These are phyloP conservation scores for Paraurostyla sp. DNA, from an alignment of 73 alveolate species.

Conservation along the genomic window DNA sequence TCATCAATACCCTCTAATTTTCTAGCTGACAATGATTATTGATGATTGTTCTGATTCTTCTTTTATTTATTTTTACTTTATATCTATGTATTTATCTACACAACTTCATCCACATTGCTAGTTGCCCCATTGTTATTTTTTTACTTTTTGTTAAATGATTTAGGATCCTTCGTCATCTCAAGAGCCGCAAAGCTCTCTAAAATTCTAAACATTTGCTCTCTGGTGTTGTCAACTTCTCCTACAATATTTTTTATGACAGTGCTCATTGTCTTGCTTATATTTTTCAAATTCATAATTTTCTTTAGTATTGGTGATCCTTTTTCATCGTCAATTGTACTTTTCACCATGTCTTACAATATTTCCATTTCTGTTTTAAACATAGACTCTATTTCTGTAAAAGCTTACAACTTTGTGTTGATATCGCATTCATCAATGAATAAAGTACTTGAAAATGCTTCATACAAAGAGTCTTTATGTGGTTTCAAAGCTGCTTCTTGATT, in stretches of 20 bases:
- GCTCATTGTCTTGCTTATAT: conserved; percentile 26
- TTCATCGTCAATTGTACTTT: conserved; percentile 23
- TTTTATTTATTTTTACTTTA: background rate
- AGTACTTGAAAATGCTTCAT: conserved; percentile 53
- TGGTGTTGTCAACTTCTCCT: conserved; percentile 24
- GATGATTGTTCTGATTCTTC: background rate
- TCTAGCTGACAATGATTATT: too few species aligned
- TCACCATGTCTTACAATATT: conserved; percentile 9
- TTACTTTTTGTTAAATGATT: background rate
- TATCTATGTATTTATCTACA: background rate
- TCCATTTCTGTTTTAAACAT: conserved; percentile 35
- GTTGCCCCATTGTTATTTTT: background rate
- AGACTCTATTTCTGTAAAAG: background rate
- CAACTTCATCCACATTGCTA: background rate
- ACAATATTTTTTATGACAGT: conserved; percentile 42
- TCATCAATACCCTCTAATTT: too few species aligned
- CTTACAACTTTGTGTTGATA: background rate
- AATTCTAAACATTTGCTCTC: conserved; percentile 53
- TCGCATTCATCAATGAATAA: conserved; percentile 38
- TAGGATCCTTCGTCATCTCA: conserved; percentile 5
- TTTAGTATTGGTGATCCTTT: background rate
- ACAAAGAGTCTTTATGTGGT: conserved; percentile 8
- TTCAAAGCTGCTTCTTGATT: conserved; percentile 2
- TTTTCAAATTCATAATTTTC: background rate
- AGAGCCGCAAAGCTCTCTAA: conserved; percentile 37